Evolutionary conservation across 164 flowering plant genomes (phyloP).

Genomic region (Vitis amurensis): DNA sequence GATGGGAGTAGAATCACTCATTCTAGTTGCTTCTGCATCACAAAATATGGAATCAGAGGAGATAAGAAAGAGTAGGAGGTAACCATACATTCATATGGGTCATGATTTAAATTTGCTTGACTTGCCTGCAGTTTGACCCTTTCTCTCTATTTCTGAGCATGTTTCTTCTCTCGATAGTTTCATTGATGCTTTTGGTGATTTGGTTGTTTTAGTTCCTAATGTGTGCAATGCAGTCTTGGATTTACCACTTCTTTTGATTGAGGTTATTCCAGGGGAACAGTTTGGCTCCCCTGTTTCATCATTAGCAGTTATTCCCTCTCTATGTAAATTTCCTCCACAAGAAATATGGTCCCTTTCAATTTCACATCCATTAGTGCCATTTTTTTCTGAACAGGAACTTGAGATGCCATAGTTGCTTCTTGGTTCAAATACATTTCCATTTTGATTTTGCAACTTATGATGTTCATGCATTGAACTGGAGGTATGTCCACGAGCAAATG

Average conservation of each 20-base stretch:
- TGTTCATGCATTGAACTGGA: constrained; percentile 24
- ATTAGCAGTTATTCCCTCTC: constrained; percentile 13
- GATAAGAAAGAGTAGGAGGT: background rate
- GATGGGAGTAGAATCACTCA: constrained; percentile 11
- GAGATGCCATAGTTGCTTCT: constrained; percentile 21
- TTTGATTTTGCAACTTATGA: constrained; percentile 22
- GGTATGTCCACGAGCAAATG: constrained; percentile 18
- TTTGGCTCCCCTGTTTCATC: constrained; percentile 21
- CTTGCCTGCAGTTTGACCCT: constrained; percentile 28
- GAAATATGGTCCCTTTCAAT: constrained; percentile 13
- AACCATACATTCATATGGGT: background rate
- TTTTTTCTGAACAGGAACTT: constrained; percentile 15
- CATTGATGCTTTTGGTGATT: constrained; percentile 31
- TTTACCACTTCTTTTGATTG: constrained; percentile 25
- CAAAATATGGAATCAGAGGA: constrained; percentile 8
- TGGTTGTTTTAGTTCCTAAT: constrained; percentile 21
- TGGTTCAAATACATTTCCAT: constrained; percentile 22
- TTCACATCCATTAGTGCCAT: constrained; percentile 21
- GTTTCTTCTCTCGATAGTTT: constrained; percentile 37
- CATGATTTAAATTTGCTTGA: constrained; percentile 35
- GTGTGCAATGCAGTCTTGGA: constrained; percentile 26
- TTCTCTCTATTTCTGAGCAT: constrained; percentile 31
- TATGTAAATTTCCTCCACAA: constrained; percentile 18
- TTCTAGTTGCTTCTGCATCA: constrained; percentile 37
- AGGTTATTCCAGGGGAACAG: constrained; percentile 24